Conservation (phyloP, 129 eudicot genomes). For the Logfia minima region DNA sequence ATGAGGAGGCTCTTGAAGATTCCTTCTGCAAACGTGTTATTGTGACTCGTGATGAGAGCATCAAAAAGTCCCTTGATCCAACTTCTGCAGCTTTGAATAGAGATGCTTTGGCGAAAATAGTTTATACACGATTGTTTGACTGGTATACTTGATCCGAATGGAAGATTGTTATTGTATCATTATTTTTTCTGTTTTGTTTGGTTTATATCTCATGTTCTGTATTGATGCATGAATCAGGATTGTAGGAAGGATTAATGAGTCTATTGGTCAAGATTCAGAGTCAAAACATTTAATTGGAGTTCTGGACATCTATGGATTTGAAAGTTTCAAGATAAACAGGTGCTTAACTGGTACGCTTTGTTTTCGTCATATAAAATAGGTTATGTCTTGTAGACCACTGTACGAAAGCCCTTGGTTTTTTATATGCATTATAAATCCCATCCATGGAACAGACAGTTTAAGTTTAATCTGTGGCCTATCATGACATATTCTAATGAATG, state of each 20-base stretch:
- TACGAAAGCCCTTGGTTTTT: constrained; percentile 31
- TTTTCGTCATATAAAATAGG: constrained; percentile 44
- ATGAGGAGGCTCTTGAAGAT: constrained; percentile 70
- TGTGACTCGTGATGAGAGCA: constrained; percentile 89
- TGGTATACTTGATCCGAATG: constrained; percentile 51
- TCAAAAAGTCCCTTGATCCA: constrained; percentile 79
- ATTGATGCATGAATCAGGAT: constrained; percentile 54
- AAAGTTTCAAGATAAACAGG: constrained; percentile 99
- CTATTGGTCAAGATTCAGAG: constrained; percentile 93
- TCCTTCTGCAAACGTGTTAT: constrained; percentile 91
- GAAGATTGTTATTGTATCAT: constrained; percentile 7
- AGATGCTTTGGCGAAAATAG: constrained; percentile 91
- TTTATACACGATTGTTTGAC: constrained; percentile 87
- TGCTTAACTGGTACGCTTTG: constrained; percentile 96
- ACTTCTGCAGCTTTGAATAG: constrained; percentile 69
- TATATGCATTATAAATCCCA: not conserved
- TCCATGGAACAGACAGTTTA: constrained; percentile 6
- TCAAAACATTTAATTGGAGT: constrained; percentile 85
- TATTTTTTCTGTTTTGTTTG: not conserved
- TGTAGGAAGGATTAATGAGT: constrained; percentile 78
- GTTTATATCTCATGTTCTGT: constrained; percentile 6
- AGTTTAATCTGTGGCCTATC: constrained; percentile 24
- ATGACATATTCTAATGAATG: constrained; percentile 3
- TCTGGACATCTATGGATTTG: constrained; percentile 96
- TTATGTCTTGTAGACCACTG: constrained; percentile 48